Evolutionary conservation across 805 yeast species (phyloP).

Genomic region (Lipomyces oligophaga): DNA sequence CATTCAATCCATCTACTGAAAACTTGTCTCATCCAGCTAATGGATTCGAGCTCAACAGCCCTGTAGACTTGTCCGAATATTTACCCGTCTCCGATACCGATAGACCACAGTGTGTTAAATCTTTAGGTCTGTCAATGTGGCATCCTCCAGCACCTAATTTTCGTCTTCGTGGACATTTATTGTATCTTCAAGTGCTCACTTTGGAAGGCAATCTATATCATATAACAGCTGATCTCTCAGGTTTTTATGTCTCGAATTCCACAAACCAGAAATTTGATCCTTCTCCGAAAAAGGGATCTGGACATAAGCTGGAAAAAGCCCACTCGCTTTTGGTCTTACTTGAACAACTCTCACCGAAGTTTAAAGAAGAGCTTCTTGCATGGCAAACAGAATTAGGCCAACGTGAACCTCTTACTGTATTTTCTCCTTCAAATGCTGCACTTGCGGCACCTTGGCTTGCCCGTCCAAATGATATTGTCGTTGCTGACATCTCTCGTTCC

Average conservation of each 20-base stretch:
- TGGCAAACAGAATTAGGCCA: constrained; percentile 45
- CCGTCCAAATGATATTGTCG: constrained; percentile 34
- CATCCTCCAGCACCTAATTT: constrained; percentile 72
- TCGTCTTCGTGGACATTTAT: constrained; percentile 67
- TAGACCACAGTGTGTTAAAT: constrained; percentile 41
- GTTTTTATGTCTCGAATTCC: constrained; percentile 73
- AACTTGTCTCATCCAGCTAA: constrained; percentile 30
- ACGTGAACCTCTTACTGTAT: constrained; percentile 36
- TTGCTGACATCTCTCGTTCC: constrained; percentile 57
- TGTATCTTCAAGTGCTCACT: constrained; percentile 71
- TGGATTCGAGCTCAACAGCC: constrained; percentile 28
- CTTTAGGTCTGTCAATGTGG: constrained; percentile 75
- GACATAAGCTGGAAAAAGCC: constrained; percentile 7
- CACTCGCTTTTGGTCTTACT: constrained; percentile 61
- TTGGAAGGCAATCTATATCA: constrained; percentile 76
- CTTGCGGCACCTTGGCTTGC: constrained; percentile 76
- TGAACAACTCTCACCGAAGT: constrained; percentile 60
- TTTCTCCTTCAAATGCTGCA: constrained; percentile 57
- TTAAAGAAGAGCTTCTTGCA: constrained; percentile 49
- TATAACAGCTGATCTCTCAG: constrained; percentile 72
- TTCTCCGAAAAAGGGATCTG: constrained; percentile 35
- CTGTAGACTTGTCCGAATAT: constrained; percentile 4
- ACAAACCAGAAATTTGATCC: constrained; percentile 71
- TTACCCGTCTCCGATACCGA: constrained; percentile 11
- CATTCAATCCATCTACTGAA: background rate